Percentiles rank a stretch among this genome's conserved stretches.
These are phyloP conservation scores for Acer saccharum DNA, from an alignment of 345 rosid species.

Conservation along the genomic window DNA sequence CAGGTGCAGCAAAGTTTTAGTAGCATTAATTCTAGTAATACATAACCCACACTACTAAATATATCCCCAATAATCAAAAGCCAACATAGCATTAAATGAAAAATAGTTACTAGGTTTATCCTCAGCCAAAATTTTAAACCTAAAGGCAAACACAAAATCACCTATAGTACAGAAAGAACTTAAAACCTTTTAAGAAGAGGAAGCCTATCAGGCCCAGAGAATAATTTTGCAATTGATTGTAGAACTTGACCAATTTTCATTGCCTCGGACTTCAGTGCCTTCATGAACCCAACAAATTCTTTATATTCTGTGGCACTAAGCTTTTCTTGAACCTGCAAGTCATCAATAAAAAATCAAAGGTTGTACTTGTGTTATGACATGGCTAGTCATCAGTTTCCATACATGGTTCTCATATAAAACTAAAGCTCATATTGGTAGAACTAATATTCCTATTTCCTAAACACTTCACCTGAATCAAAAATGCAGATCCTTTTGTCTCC, in stretches of 20 bases:
- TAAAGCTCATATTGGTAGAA: neutral
- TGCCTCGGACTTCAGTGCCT: constrained; percentile 82
- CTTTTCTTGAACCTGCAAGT: constrained; percentile 65
- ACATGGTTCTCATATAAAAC: neutral
- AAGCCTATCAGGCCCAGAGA: constrained; percentile 64
- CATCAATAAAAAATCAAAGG: constrained; percentile 1
- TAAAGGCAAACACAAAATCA: neutral
- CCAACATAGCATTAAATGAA: neutral
- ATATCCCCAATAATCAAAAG: constrained; percentile 10
- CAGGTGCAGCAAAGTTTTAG: neutral
- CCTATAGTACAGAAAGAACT: neutral
- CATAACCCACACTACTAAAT: neutral
- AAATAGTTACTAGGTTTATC: neutral
- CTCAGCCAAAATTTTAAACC: neutral
- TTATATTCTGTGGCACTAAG: constrained; percentile 76
- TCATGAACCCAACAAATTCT: constrained; percentile 81
- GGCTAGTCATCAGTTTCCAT: neutral
- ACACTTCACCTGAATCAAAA: constrained; percentile 64
- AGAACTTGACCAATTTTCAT: constrained; percentile 57
- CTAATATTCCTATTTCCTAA: neutral
- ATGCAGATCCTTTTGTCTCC: constrained; percentile 73
- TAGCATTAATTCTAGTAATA: neutral
- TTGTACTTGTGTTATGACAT: neutral
- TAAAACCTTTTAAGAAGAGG: constrained; percentile 73
- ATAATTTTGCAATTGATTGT: constrained; percentile 63